Conservation (phyloP, 352 stramenopile species). For the Phytopythium litorale region DNA sequence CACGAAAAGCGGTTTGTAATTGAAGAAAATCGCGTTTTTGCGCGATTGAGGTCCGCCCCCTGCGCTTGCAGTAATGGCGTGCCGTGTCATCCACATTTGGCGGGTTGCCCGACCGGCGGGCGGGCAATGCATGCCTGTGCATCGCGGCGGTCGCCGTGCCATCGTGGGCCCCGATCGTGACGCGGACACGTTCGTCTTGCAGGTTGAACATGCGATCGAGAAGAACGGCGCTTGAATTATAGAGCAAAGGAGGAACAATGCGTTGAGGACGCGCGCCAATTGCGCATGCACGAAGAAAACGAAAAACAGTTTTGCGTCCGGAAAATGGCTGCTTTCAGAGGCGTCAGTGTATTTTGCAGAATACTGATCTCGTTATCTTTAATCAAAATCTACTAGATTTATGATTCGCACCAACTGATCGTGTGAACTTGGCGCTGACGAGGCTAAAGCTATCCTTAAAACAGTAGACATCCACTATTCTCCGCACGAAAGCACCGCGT, state of each 20-base stretch:
- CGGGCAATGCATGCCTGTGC: not conserved
- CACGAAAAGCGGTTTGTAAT: not conserved
- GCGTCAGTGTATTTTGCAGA: not conserved
- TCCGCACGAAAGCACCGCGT: constrained; percentile 1
- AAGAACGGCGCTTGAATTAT: constrained; percentile 1
- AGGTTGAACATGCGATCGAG: not conserved
- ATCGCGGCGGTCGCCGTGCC: not conserved
- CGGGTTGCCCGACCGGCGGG: not conserved
- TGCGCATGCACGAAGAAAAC: not conserved
- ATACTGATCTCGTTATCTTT: not conserved
- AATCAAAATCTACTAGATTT: not conserved
- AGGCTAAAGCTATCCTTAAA: not conserved
- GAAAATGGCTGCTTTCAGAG: not conserved
- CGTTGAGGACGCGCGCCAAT: not conserved
- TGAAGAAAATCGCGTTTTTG: constrained; percentile 1
- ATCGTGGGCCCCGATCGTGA: not conserved
- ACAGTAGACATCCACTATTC: not conserved
- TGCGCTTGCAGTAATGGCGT: not conserved
- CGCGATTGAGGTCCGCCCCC: not conserved
- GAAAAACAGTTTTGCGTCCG: not conserved
- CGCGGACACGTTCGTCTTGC: not conserved
- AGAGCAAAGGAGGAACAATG: not conserved
- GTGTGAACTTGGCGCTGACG: not conserved
- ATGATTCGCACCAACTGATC: not conserved
- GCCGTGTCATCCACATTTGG: not conserved